Percentiles rank a stretch among this genome's conserved stretches.
Evolutionary conservation across 495 filamentous ascomycete genomes (phyloP).

Genomic region (Talaromyces thailandensis): DNA sequence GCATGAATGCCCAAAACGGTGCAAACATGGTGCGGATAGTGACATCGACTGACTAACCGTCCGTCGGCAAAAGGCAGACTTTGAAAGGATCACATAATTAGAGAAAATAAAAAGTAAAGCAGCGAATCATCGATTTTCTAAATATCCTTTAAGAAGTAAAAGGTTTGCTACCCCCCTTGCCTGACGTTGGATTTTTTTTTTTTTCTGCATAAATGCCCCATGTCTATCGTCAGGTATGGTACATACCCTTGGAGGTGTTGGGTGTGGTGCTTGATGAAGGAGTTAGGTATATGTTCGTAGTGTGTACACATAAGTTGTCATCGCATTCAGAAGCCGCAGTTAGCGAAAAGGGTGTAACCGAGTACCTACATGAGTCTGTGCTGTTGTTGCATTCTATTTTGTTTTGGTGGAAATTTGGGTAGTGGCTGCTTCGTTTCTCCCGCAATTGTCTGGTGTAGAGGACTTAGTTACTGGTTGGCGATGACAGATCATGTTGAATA

Average conservation of each 20-base stretch:
- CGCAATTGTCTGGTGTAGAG: background rate
- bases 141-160: background rate
- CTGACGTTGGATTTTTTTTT: background rate
- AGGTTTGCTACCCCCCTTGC: constrained; percentile 10
- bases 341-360: background rate
- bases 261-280: background rate
- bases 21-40: constrained; percentile 1
- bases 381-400: background rate
- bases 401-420: background rate
- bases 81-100: background rate
- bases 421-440: background rate
- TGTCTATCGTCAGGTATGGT: background rate
- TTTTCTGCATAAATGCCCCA: background rate
- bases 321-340: background rate
- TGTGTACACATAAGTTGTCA: background rate
- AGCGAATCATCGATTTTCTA: constrained; percentile 18
- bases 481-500: background rate
- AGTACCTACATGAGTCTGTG: background rate
- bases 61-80: background rate
- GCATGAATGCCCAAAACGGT: constrained; percentile 29
- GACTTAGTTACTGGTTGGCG: background rate
- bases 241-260: background rate
- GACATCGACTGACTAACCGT: background rate
- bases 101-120: constrained; percentile 12
- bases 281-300: background rate